These are phyloP conservation scores for Gymnopus androsaceus DNA, from an alignment of 1,284 basidiomycete genomes.

Conservation along the genomic window DNA sequence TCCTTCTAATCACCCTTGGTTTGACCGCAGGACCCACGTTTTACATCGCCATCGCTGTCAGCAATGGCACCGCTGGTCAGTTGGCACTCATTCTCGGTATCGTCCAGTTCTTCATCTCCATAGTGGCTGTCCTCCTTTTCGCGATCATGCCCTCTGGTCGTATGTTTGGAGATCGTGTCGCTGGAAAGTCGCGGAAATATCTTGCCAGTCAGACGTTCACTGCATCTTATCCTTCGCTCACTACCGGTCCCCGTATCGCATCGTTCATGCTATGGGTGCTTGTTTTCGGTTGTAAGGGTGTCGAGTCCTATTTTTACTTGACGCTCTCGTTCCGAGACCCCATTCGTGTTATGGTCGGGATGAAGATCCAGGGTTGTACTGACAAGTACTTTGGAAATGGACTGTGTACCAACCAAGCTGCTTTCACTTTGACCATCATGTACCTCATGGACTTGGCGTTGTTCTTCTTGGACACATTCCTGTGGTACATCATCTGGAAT, in stretches of 20 bases:
- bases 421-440: slow-evolving; percentile 93
- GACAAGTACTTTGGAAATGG: slow-evolving; percentile 82
- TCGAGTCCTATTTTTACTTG: slow-evolving; percentile 95
- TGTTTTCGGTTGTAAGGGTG: slow-evolving; percentile 92
- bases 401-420: slow-evolving; percentile 87
- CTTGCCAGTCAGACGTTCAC: slow-evolving; percentile 96
- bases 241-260: slow-evolving; percentile 61
- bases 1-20: slow-evolving; percentile 82
- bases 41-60: slow-evolving; percentile 81
- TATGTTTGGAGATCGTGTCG: slow-evolving; percentile 94
- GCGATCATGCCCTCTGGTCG: slow-evolving; percentile 88
- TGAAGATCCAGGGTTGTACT: slow-evolving; percentile 86
- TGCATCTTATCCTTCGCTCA: slow-evolving; percentile 82
- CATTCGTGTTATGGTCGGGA: slow-evolving; percentile 87
- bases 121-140: slow-evolving; percentile 81
- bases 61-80: slow-evolving; percentile 59
- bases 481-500: slow-evolving; percentile 98
- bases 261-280: slow-evolving; percentile 84
- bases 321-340: slow-evolving; percentile 91
- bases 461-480: slow-evolving; percentile 96
- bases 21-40: slow-evolving; percentile 88
- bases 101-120: slow-evolving; percentile 90
- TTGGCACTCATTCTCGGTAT: slow-evolving; percentile 86
- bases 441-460: slow-evolving; percentile 93
- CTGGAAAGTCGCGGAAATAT: slow-evolving; percentile 91